phyloP scores from a whole-genome alignment of 2,329 filamentous ascomycete genomes.

The Pseudogymnoascus sp. region DNA sequence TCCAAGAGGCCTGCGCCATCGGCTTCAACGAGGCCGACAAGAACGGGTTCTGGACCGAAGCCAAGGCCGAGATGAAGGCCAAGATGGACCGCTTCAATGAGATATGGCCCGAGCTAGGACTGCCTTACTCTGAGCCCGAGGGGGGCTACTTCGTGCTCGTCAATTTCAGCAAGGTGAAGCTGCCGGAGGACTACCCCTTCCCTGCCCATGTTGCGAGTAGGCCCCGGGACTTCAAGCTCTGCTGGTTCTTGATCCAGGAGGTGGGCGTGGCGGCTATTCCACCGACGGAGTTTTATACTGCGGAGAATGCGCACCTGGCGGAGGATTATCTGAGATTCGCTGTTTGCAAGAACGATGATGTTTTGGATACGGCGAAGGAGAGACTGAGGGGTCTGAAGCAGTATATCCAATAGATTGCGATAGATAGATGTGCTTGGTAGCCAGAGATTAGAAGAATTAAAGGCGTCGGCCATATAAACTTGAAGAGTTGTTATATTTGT shows the following conservation, averaged over 20 bases:
- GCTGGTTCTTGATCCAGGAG: conserved; percentile 96
- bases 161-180: conserved; percentile 79
- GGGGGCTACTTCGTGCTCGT: conserved; percentile 96
- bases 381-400: conserved; percentile 63
- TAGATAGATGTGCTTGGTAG: not conserved
- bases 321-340: conserved; percentile 94
- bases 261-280: conserved; percentile 92
- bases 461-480: not conserved
- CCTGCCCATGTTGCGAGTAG: conserved; percentile 78
- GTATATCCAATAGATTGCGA: conserved; percentile 42
- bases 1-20: conserved; percentile 90
- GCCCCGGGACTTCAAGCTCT: conserved; percentile 86
- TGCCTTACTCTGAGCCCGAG: conserved; percentile 66
- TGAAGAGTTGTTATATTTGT: not conserved
- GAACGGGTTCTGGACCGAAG: conserved; percentile 78
- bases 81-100: conserved; percentile 85
- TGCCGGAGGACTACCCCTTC: conserved; percentile 80
- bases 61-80: conserved; percentile 76
- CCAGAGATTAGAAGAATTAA: not conserved
- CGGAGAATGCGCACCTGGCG: conserved; percentile 70
- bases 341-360: conserved; percentile 87
- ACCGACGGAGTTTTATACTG: conserved; percentile 94
- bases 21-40: conserved; percentile 86
- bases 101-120: conserved; percentile 64
- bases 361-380: conserved; percentile 72